Conservation (phyloP, 2,329 filamentous ascomycete species). For the Calonectria multiphialidica region DNA sequence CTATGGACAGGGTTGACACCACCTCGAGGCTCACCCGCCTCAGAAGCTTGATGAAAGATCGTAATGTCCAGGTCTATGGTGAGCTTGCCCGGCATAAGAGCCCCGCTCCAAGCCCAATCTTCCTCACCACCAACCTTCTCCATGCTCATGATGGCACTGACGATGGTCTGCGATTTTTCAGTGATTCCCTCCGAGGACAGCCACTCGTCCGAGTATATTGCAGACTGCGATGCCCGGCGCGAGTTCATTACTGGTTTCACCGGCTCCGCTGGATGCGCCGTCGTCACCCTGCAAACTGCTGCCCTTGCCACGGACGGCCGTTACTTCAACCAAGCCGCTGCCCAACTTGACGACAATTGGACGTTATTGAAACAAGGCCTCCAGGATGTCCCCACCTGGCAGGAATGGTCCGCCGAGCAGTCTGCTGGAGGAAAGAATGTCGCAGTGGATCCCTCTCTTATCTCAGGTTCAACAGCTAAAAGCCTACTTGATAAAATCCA, state of each 20-base stretch:
- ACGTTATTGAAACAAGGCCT: conserved; percentile 90
- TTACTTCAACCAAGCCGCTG: conserved; percentile 96
- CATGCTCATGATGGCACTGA: conserved; percentile 17
- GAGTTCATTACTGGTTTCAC: conserved; percentile 95
- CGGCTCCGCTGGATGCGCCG: conserved; percentile 92
- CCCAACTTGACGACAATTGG: conserved; percentile 95
- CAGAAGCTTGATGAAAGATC: conserved; percentile 87
- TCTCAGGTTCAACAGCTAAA: conserved; percentile 73
- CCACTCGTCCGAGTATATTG: conserved; percentile 98
- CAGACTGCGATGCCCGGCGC: conserved; percentile 91
- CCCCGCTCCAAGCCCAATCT: background rate
- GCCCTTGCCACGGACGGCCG: conserved; percentile 94
- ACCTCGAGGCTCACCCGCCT: conserved; percentile 80
- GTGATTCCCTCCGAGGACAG: conserved; percentile 97
- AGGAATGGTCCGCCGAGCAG: conserved; percentile 93
- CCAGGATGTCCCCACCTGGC: conserved; percentile 95
- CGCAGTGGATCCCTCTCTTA: conserved; percentile 89
- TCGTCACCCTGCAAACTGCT: conserved; percentile 88
- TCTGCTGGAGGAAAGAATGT: conserved; percentile 89
- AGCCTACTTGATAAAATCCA: conserved; percentile 89
- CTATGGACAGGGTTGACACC: conserved; percentile 74
- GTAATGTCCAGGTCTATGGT: conserved; percentile 94
- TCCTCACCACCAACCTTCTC: background rate
- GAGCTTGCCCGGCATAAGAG: conserved; percentile 49
- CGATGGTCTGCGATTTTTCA: conserved; percentile 52